Base-by-base conservation (phyloP, 306 rosid genomes). In the apple (Malus domestica) region DNA sequence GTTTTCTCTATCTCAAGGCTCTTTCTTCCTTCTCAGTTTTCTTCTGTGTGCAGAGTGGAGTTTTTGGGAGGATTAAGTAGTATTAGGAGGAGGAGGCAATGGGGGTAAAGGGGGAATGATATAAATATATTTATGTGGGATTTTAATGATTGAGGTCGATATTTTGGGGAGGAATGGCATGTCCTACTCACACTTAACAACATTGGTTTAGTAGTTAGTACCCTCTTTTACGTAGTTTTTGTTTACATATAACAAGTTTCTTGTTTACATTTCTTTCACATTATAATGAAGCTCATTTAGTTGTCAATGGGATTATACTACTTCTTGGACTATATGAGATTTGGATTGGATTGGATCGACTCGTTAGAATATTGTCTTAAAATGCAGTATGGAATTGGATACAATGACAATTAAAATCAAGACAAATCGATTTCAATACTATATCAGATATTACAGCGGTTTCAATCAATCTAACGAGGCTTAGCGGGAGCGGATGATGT, bases 1-100 rank as follows among this genome's bases (percentile, higher is more conserved):
- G 85, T 88, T 57, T 57, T 84, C 77, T 79, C 51, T 71, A 75
- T 78, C 84, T 93, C 96, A 76, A 90, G 92, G 97, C 77, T 45
- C 52, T 71, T 83, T 84, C 83, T 85, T 82, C 80, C 83, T 82
- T 80, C 81, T 63, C 78, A 67, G 84, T 45, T 16, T 63, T 75
- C 5, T 51, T 45, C 8, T 74, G 60, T 62, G 70, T 44, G 69
- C 52, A n/a, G 72, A 35, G 44, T 10, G 5, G 54, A 35, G 32
- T 15, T 60, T 63, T 11, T 19, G 40, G 71, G 68, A 2, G 63
- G 16, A 57, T n/a, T 15, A 22, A n/a, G 62, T 58, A 2, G 62
- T n/a, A 15, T 38, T 15, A 13, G 38, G 1, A n/a, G 44, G 35
- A 19, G 27, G 8, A 6, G 51, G 76, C 68, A 42, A 58, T 10